Base-by-base conservation (phyloP, 768 basidiomycete genomes). In the Paxillus involutus region DNA sequence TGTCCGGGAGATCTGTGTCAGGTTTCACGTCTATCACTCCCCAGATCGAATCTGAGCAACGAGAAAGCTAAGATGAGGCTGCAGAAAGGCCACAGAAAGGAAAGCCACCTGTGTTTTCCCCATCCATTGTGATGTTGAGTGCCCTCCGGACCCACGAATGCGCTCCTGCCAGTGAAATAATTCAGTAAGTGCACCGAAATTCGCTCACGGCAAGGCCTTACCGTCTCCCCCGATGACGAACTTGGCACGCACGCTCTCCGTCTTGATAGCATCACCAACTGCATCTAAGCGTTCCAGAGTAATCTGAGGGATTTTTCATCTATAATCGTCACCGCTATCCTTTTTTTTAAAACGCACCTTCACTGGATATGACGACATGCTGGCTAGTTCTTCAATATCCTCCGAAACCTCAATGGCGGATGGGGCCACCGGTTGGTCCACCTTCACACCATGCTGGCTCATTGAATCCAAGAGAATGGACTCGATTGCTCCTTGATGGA, bases 1-100 rank as follows among this genome's bases (percentile, higher is more conserved):
- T 83, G 63, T 89, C 86, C 0, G 87, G 87, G 55, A 88, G 86
- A 61, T 88, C 73, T 11, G 85, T 87, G 10, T 82, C 76, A 0
- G 84, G 84, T 12, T 79, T 61, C 57, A 83, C 73, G 66, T 89
- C 89, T 13, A 90, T 71, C 6, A 90, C 89, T 3, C 89, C 89
- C 89, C 89, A 91, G 21, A 90, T 77, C 55, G 78, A 85, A 53
- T 89, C 83, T 66, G 26, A 11, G 9, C 32, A 32, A 10, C 32
- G 32, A 8, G 10, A 14, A 24, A 30, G 14, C 14, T 14, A 26
- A 11, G 43, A 3, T 14, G 77, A 77, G 14, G 26, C 39, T 10
- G 8, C 17, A 41, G 17, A 16, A 40, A 40, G 17, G 2, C 32
- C 47, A 13, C 30, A 19, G 45, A 24, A 24, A 32, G 10, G 2